Evolutionary conservation across 768 basidiomycete species (phyloP).

Genomic region (Tylopilus intermedius): DNA sequence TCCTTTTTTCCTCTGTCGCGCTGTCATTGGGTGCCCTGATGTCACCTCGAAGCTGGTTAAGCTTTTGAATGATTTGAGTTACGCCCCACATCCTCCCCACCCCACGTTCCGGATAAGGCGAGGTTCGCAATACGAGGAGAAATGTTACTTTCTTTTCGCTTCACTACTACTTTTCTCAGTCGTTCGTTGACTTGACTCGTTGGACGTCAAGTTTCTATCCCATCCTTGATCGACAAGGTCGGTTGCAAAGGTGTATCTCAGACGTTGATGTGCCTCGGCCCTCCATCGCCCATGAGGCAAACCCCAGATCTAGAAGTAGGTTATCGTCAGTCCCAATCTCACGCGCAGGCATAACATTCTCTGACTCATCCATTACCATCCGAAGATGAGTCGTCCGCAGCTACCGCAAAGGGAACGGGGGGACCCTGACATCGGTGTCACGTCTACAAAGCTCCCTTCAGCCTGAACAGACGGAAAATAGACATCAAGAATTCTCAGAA

Average conservation of each 20-base stretch:
- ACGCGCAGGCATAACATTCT: not conserved
- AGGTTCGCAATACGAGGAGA: not conserved
- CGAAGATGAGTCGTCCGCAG: not conserved
- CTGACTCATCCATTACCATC: constrained; percentile 12
- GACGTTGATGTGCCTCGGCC: not conserved
- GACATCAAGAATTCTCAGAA: not conserved
- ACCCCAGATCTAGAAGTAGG: constrained; percentile 5
- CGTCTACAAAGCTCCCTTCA: not conserved
- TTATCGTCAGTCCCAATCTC: constrained; percentile 8
- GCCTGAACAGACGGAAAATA: not conserved
- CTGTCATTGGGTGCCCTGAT: not conserved
- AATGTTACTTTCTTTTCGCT: not conserved
- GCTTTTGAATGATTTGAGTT: constrained; percentile 27
- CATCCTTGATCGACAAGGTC: not conserved
- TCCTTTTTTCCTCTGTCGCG: not conserved
- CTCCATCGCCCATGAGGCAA: not conserved
- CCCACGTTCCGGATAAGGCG: constrained; percentile 14
- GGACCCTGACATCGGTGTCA: constrained; percentile 6
- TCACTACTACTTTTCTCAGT: not conserved
- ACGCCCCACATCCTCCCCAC: constrained; percentile 10
- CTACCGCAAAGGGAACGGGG: not conserved
- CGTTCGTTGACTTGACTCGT: not conserved
- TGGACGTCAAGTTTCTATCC: not conserved
- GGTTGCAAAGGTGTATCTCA: not conserved
- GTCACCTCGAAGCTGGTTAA: constrained; percentile 9